Evolutionary conservation across 768 basidiomycete genomes (phyloP), one percentile per base, ranked within the genome.

Genomic region (Tricholoma flavovirens): DNA sequence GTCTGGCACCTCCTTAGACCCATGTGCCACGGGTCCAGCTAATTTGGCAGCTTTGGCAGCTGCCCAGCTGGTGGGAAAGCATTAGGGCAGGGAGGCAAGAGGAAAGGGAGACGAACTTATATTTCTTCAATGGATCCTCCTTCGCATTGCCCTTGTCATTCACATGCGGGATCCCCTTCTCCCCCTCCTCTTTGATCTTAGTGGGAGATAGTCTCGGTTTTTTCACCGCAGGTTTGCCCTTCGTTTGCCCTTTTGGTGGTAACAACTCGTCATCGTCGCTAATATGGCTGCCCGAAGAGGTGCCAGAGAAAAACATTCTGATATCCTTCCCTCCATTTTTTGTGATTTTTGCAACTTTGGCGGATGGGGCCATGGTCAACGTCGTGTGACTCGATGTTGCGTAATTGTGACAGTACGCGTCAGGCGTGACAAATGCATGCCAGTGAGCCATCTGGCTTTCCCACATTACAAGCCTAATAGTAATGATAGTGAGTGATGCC

Each of bases 1-100:
- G 43, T 93, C 84, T 0, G 90, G 90, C 19, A 90, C 79, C 12
- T 81, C 77, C 65, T 88, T 91, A 14, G 81, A 76, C 0, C 87
- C 87, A n/a, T 77, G 75, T 22, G 87, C 81, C n/a, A 74, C 67
- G 0, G 86, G 86, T 0, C 83, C 83, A 0, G 84, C 81, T 0
- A 78, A 64, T 62, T 82, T 82, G 14, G 86, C 86, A 0, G 86
- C 87, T 56, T 80, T 75, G 19, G 71, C 69, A 1, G 77, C 75
- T 3, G 71, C 75, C 77, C 77, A 78, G 50, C 75, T 78, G 10
- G 14, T 42, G 15, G 12, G 53, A 51, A 26, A 48, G 7, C 7
- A 49, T 15, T 14, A 5, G 8, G 8, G 24, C 6, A 4, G 15
- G 9, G 30, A 49, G 7, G 29, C 17, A 45, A 43, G 32, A 29